Evolutionary conservation across 345 rosid species (phyloP).

Genomic region (Pistacia vera): DNA sequence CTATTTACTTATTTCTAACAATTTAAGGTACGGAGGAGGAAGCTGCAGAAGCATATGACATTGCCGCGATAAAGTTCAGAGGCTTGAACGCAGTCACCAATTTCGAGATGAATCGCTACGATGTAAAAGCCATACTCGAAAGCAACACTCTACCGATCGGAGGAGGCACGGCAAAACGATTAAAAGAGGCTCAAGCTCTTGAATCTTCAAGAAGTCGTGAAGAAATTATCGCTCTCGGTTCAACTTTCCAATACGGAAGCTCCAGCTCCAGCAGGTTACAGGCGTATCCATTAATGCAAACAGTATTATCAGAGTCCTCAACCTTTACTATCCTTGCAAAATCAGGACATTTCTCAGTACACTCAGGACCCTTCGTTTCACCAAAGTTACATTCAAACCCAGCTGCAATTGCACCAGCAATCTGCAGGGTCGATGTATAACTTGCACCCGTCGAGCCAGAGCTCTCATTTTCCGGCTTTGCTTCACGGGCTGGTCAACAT

Average conservation of each 20-base stretch:
- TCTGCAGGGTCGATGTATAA: constrained; percentile 30
- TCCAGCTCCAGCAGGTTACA: constrained; percentile 50
- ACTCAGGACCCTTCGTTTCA: constrained; percentile 57
- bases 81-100: constrained; percentile 94
- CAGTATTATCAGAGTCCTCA: constrained; percentile 57
- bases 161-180: constrained; percentile 93
- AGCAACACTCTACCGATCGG: constrained; percentile 94
- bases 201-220: constrained; percentile 83
- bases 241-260: constrained; percentile 62
- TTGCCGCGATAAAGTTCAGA: constrained; percentile 94
- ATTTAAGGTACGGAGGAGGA: constrained; percentile 90
- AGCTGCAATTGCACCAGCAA: constrained; percentile 76
- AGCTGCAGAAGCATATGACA: constrained; percentile 99
- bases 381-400: constrained; percentile 72
- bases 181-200: constrained; percentile 97
- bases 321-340: constrained; percentile 68
- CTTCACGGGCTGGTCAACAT: constrained; percentile 69
- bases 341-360: constrained; percentile 72
- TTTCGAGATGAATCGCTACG: constrained; percentile 95
- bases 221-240: constrained; percentile 82
- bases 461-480: constrained; percentile 57
- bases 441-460: constrained; percentile 52
- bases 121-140: constrained; percentile 94
- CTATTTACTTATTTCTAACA: no score
- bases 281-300: constrained; percentile 60